Evolutionary conservation across 805 yeast genomes (phyloP).

Genomic region (Saturnispora quitensis): DNA sequence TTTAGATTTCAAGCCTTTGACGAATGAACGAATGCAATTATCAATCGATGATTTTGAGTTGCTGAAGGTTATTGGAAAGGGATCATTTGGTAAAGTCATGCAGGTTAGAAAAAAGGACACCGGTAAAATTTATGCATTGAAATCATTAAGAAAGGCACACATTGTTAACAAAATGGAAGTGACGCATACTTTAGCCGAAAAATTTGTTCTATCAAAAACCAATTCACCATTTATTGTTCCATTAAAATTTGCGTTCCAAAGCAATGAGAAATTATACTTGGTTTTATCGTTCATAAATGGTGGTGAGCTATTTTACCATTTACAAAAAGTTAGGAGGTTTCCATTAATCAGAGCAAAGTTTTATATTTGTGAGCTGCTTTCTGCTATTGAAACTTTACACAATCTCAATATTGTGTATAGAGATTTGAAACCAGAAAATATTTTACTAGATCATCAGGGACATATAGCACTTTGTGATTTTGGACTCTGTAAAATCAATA

Average conservation of each 20-base stretch:
- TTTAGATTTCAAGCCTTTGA: conserved; percentile 27
- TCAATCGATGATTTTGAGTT: conserved; percentile 88
- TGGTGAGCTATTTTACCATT: conserved; percentile 90
- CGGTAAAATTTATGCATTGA: conserved; percentile 86
- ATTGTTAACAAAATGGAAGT: conserved; percentile 92
- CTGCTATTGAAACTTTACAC: conserved; percentile 89
- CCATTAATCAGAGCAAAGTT: conserved; percentile 83
- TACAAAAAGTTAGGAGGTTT: conserved; percentile 85
- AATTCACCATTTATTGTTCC: conserved; percentile 96
- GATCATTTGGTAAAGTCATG: conserved; percentile 98
- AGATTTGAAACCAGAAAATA: conserved; percentile 94
- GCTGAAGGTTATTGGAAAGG: conserved; percentile 93
- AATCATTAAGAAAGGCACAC: conserved; percentile 88
- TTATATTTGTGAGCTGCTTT: conserved; percentile 86
- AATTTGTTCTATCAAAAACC: conserved; percentile 88
- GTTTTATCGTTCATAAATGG: conserved; percentile 93
- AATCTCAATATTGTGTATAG: conserved; percentile 88
- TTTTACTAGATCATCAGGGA: conserved; percentile 89
- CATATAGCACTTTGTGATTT: conserved; percentile 97
- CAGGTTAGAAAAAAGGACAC: conserved; percentile 96
- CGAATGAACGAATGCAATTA: conserved; percentile 40
- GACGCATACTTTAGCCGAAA: conserved; percentile 91
- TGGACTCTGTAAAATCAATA: conserved; percentile 91
- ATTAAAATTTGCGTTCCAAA: conserved; percentile 88
- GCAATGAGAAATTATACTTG: conserved; percentile 88